Percentiles rank a stretch among this genome's conserved stretches.
Evolutionary conservation across 495 filamentous ascomycete genomes (phyloP).

Genomic region (Penicillium flavigenum): DNA sequence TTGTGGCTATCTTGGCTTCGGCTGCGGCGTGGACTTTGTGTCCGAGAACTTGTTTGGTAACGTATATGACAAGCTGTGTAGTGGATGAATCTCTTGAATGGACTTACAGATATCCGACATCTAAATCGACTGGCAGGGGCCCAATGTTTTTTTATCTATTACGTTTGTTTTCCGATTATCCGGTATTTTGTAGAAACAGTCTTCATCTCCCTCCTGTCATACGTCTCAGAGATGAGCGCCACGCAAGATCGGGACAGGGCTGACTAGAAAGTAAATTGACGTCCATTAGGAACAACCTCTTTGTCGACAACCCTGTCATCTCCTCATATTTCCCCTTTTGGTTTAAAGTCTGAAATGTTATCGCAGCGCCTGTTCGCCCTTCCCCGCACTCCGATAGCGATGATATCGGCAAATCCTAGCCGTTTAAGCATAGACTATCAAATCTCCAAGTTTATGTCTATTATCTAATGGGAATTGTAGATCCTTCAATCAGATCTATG

Average conservation of each 20-base stretch:
- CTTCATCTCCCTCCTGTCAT: no score
- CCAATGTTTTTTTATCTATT: not conserved
- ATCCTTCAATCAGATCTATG: not conserved
- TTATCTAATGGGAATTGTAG: slow-evolving; percentile 4
- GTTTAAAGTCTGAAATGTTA: not conserved
- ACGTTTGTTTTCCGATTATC: no score
- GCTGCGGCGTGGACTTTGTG: not conserved
- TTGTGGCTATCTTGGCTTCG: not conserved
- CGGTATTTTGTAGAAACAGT: no score
- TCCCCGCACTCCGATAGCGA: slow-evolving; percentile 12
- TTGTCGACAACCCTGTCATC: not conserved
- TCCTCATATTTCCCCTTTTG: slow-evolving; percentile 7
- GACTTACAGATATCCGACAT: not conserved
- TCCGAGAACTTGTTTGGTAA: not conserved
- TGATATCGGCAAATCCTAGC: slow-evolving; percentile 7
- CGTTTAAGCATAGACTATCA: not conserved
- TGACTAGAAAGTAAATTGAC: not conserved
- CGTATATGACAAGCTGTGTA: not conserved
- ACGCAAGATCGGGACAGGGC: not conserved
- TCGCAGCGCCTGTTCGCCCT: not conserved
- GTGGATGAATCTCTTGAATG: not conserved
- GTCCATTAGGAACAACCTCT: not conserved
- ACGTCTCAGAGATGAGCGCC: not conserved
- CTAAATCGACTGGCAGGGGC: not conserved
- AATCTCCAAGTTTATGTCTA: not conserved